phyloP scores from a whole-genome alignment of 805 yeast species.

The Saccharomycopsis lassenensis region DNA sequence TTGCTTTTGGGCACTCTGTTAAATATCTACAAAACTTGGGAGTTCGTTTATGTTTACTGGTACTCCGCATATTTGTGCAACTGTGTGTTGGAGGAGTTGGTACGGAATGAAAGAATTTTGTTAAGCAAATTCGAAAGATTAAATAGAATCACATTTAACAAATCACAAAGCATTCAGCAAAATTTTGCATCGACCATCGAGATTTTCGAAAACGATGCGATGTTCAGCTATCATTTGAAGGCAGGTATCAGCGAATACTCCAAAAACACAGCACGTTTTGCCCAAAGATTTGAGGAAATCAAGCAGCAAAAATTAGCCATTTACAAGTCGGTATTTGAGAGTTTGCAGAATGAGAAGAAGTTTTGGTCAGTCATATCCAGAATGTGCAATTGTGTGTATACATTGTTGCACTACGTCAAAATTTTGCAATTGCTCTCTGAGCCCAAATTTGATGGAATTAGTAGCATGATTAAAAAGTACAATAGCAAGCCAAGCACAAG shows the following conservation, averaged over 20 bases:
- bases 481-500: background rate
- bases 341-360: too few relatives aligned
- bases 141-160: background rate
- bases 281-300: too few relatives aligned
- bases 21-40: constrained; percentile 63
- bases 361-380: too few relatives aligned
- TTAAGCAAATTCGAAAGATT: background rate
- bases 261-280: too few relatives aligned
- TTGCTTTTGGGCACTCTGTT: constrained; percentile 65
- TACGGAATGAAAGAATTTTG: too few relatives aligned
- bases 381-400: too few relatives aligned
- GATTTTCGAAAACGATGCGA: background rate
- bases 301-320: too few relatives aligned
- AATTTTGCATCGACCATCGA: background rate
- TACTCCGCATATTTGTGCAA: constrained; percentile 42
- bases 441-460: constrained; percentile 3
- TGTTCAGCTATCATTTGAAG: background rate
- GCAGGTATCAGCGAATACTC: too few relatives aligned
- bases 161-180: background rate
- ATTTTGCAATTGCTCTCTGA: too few relatives aligned
- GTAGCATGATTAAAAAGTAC: constrained; percentile 1
- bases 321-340: too few relatives aligned
- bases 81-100: constrained; percentile 26
- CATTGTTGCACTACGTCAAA: too few relatives aligned
- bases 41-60: constrained; percentile 59